These are phyloP conservation scores for Mycena filopes DNA, from an alignment of 768 basidiomycete species.

Conservation along the genomic window DNA sequence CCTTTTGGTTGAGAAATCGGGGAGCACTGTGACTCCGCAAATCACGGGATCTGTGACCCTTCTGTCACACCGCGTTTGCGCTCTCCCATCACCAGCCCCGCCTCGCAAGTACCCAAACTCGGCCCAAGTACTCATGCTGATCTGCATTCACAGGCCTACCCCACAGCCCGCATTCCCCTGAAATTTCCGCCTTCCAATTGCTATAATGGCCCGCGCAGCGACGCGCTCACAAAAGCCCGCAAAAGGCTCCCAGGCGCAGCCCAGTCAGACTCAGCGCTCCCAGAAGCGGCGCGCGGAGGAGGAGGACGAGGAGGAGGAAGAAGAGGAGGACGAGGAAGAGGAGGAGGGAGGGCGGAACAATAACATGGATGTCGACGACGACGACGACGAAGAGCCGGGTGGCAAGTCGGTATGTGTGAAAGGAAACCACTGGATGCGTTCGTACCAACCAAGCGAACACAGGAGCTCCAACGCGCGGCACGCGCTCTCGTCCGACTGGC, in stretches of 20 bases:
- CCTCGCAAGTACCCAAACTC: no score
- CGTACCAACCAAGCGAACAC: not conserved
- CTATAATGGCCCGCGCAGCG: slow-evolving; percentile 45
- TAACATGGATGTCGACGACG: slow-evolving; percentile 50
- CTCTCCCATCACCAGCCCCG: no score
- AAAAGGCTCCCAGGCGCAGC: slow-evolving; percentile 49
- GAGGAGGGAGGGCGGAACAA: slow-evolving; percentile 41
- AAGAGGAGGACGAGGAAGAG: slow-evolving; percentile 50
- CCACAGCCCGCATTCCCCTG: no score
- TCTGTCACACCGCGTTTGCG: no score
- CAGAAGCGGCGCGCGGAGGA: slow-evolving; percentile 40
- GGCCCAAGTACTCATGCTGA: no score
- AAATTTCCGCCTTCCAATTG: not conserved
- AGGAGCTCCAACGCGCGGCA: slow-evolving; percentile 77
- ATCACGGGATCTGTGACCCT: no score
- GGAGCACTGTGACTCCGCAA: no score
- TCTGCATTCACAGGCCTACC: no score
- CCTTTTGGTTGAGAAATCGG: no score
- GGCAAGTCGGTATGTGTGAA: slow-evolving; percentile 35
- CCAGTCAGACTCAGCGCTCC: slow-evolving; percentile 49
- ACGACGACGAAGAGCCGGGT: slow-evolving; percentile 46
- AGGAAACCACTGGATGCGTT: no score
- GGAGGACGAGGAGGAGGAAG: slow-evolving; percentile 43
- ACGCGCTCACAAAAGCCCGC: slow-evolving; percentile 52
- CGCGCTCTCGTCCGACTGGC: slow-evolving; percentile 82